Conservation (phyloP, 495 filamentous ascomycete species). For the Penicillium paxilli region DNA sequence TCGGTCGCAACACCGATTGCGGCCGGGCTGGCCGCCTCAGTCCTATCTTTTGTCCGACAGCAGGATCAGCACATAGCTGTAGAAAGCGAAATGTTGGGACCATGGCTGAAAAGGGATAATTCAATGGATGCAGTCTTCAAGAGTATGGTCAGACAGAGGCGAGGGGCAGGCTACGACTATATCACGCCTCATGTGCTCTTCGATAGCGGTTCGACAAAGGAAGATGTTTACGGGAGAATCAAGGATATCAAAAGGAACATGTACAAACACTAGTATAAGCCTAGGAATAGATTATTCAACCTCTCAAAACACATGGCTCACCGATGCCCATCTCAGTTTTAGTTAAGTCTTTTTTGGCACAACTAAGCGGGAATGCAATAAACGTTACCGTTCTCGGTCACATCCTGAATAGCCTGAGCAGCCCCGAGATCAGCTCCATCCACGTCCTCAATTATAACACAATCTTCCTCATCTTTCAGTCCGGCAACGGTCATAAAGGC, state of each 20-base stretch:
- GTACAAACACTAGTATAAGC: slow-evolving; percentile 14
- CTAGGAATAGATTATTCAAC: slow-evolving; percentile 2
- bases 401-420: slow-evolving; percentile 22
- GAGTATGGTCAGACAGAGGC: slow-evolving; percentile 25
- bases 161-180: slow-evolving; percentile 29
- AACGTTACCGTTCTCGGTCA: slow-evolving; percentile 24
- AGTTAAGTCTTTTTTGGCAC: slow-evolving; percentile 4
- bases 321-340: slow-evolving; percentile 8
- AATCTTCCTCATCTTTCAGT: slow-evolving; percentile 13
- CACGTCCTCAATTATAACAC: slow-evolving; percentile 25
- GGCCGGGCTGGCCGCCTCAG: slow-evolving; percentile 26
- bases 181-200: slow-evolving; percentile 31
- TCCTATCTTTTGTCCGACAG: slow-evolving; percentile 27
- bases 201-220: slow-evolving; percentile 21
- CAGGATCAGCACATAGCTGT: slow-evolving; percentile 18
- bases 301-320: slow-evolving; percentile 3
- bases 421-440: slow-evolving; percentile 24
- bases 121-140: slow-evolving; percentile 30
- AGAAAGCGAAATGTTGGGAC: slow-evolving; percentile 20
- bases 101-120: slow-evolving; percentile 23
- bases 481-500: slow-evolving; percentile 22
- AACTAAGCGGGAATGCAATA: slow-evolving; percentile 24
- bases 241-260: slow-evolving; percentile 21
- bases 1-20: slow-evolving; percentile 36
- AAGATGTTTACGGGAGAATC: slow-evolving; percentile 22